Base-by-base conservation (phyloP, 257 asterid species). In the Jacaranda mimosifolia region DNA sequence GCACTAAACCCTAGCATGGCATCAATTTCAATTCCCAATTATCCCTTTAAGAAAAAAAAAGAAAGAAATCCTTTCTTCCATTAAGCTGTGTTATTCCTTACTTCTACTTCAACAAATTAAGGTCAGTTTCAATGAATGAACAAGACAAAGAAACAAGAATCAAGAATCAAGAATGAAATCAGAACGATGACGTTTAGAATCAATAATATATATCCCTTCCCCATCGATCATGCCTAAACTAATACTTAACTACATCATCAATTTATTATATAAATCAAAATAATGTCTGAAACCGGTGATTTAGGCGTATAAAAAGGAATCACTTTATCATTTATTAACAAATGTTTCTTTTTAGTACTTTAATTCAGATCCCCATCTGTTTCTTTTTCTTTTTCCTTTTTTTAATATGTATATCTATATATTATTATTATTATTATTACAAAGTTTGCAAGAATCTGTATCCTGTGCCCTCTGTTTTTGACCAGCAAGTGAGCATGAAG, bases 251-350 rank as follows among this genome's bases (percentile, higher is more conserved):
- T 17, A 18, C 43, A 59, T 9, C 32, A 39, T 10, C 38, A 26
- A 71, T 77, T 48, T 59, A 2, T 15, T 21, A 53, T 15, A 40
- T 13, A 42, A 42, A 42, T 42, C 9, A 38, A 1, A 75, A 6
- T 52, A 35, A 80, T 15, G 81, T 57, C 71, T 53, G 56, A 74
- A 80, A 60, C 60, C 85, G 85, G 66, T 73, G 70, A 88, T 85
- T 81, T 72, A 83, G 91, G 89, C 91, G 83, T 78, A 69, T 79
- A 79, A 75, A 78, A 46, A 67, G 89, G 91, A 75, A 69, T 77
- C 48, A 39, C 79, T 74, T 85, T 75, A 56, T 19, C 51, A 73
- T 26, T 26, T 26, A 26, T 83, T 69, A 26, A 74, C 43, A 75
- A 55, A 43, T 69, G 60, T 75, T 70, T 49, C 77, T 80, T 69